A percentile compares a stretch with the other conserved stretches of the same genome.
phyloP scores from a whole-genome alignment of 106 monocot genomes.

The Allium fistulosum region DNA sequence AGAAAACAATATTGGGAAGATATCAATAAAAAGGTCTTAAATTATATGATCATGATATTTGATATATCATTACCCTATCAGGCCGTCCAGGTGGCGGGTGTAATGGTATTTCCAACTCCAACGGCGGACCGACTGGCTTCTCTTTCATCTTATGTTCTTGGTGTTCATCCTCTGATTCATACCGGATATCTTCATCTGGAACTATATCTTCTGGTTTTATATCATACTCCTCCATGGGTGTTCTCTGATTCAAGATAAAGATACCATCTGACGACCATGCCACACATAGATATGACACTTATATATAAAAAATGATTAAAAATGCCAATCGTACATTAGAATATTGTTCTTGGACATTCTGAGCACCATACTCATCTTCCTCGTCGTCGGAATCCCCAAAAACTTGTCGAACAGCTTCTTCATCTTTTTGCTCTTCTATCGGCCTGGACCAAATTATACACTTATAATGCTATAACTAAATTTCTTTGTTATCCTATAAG shows the following conservation, averaged over 20 bases:
- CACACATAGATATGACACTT: too few relatives aligned
- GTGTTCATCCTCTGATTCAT: conserved; percentile 86
- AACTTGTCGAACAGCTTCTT: conserved; percentile 79
- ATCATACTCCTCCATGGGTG: conserved; percentile 64
- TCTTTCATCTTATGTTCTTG: conserved; percentile 72
- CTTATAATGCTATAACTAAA: neutral
- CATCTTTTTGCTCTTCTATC: conserved; percentile 49
- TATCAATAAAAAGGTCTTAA: too few relatives aligned
- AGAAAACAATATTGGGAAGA: too few relatives aligned
- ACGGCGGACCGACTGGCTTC: conserved; percentile 87
- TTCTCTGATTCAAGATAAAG: conserved; percentile 45
- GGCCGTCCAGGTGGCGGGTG: conserved; percentile 60
- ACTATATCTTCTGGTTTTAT: conserved; percentile 82
- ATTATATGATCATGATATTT: too few relatives aligned
- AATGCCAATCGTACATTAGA: conserved; percentile 28
- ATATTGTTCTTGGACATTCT: conserved; percentile 60
- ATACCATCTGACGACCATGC: too few relatives aligned
- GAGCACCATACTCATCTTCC: conserved; percentile 56
- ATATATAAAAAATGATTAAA: neutral
- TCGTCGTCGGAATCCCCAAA: conserved; percentile 98
- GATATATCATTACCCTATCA: conserved; percentile 44
- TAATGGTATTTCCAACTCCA: conserved; percentile 76
- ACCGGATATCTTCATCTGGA: conserved; percentile 71
- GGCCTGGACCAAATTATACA: conserved; percentile 19
- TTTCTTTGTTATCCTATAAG: too few relatives aligned